phyloP scores from a whole-genome alignment of 1,284 basidiomycete genomes.

The Lignosus rhinocerotis region DNA sequence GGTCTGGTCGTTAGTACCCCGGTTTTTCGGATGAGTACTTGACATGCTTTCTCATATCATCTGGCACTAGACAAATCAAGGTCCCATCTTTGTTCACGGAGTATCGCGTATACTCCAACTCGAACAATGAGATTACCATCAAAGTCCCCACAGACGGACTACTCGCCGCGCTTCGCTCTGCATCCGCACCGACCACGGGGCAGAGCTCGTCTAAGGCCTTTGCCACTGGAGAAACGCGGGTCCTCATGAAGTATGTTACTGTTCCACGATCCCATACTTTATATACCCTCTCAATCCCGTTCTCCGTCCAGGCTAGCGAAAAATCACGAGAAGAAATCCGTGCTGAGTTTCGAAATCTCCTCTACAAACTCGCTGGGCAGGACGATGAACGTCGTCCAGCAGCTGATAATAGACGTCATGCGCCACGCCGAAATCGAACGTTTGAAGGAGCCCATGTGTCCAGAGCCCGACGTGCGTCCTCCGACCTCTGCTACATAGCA shows the following conservation, averaged over 20 bases:
- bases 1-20: constrained; percentile 82
- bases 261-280: not conserved
- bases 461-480: constrained; percentile 79
- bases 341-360: constrained; percentile 73
- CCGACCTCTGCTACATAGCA: not conserved
- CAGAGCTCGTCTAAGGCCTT: constrained; percentile 16
- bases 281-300: not conserved
- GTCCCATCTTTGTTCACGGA: constrained; percentile 74
- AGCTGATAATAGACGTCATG: constrained; percentile 78
- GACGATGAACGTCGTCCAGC: constrained; percentile 63
- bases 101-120: constrained; percentile 88
- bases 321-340: constrained; percentile 72
- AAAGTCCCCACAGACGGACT: constrained; percentile 74
- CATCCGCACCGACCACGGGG: constrained; percentile 32
- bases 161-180: constrained; percentile 71
- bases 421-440: constrained; percentile 70
- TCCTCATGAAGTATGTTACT: constrained; percentile 60
- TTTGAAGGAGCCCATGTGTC: constrained; percentile 83
- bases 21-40: not conserved
- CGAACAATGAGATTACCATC: constrained; percentile 81
- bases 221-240: constrained; percentile 43
- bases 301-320: constrained; percentile 58
- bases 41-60: constrained; percentile 3
- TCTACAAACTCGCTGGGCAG: constrained; percentile 56
- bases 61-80: constrained; percentile 54